A percentile compares a stretch with the other conserved stretches of the same genome.
Evolutionary conservation across 805 yeast species (phyloP).

Genomic region (Candida manassasensis): DNA sequence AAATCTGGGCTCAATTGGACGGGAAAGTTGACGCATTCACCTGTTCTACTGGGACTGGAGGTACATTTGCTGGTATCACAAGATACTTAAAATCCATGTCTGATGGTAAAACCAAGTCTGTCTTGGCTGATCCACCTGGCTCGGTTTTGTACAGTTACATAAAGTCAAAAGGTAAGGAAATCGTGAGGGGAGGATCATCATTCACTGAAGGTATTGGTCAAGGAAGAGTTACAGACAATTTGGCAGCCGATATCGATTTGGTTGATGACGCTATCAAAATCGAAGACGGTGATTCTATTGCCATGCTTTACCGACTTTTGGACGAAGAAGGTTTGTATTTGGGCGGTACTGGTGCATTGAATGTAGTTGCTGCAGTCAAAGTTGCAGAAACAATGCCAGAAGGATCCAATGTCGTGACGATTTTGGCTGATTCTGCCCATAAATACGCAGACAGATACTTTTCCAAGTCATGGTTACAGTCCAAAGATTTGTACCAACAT

Average conservation of each 20-base stretch:
- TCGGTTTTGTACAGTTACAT: conserved; percentile 78
- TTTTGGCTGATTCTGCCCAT: conserved; percentile 88
- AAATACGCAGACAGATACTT: conserved; percentile 81
- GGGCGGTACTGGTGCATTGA: conserved; percentile 88
- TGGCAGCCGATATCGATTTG: conserved; percentile 63
- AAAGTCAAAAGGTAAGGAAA: conserved; percentile 59
- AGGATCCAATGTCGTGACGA: conserved; percentile 75
- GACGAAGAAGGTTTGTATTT: conserved; percentile 88
- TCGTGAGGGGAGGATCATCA: conserved; percentile 74
- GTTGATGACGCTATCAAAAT: conserved; percentile 79
- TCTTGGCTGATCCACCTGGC: conserved; percentile 93
- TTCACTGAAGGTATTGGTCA: conserved; percentile 97
- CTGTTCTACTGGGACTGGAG: conserved; percentile 91
- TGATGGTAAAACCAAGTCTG: conserved; percentile 55
- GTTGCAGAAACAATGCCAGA: conserved; percentile 76
- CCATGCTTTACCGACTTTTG: conserved; percentile 75
- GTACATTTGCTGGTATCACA: conserved; percentile 84
- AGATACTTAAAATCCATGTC: conserved; percentile 70
- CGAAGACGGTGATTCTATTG: conserved; percentile 75
- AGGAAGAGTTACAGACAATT: conserved; percentile 84
- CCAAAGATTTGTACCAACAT: conserved; percentile 58
- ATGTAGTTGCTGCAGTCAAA: conserved; percentile 82
- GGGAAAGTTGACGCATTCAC: conserved; percentile 82
- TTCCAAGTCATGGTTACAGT: conserved; percentile 69
- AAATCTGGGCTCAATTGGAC: conserved; percentile 78